Evolutionary conservation across 1,284 basidiomycete species (phyloP), one percentile per base, ranked within the genome.

Genomic region (Ustilago shanxiensis): DNA sequence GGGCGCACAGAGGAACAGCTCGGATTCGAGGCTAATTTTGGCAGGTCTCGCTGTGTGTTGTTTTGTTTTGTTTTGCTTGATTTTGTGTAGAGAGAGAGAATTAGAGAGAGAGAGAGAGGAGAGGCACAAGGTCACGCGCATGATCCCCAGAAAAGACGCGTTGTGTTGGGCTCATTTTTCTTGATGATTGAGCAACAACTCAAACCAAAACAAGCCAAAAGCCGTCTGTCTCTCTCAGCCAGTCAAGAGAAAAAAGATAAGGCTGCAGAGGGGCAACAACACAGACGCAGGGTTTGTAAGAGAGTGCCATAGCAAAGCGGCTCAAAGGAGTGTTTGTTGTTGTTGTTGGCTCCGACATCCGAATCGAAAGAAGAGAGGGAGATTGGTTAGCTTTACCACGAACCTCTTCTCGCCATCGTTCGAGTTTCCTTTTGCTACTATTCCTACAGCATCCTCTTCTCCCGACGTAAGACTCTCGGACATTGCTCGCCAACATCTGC

Each of bases 41-140:
- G 13, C 29, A 20, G 33, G 50, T 51, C 37, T 39, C 37, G 37
- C 37, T 39, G 37, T 54, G 28, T n/a, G 57, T 20, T 52, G 44
- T 31, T 55, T 44, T 33, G n/a, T 55, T 45, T 50, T 68, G 57
- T 66, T n/a, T n/a, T n/a, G n/a, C n/a, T n/a, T n/a, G n/a, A n/a
- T n/a, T n/a, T n/a, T n/a, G n/a, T n/a, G n/a, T n/a, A n/a, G n/a
- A n/a, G n/a, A n/a, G n/a, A n/a, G n/a, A n/a, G n/a, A n/a, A 11
- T 33, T 33, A 33, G 31, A 11, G 31, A 5, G 31, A 33, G 31
- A 5, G 31, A 33, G 11, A 33, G 31, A 33, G 58, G 44, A 64
- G 39, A 31, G 37, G 14, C 35, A 37, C 28, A 9, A 58, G 47
- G 58, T 60, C 58, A 60, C 58, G 58, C 47, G 58, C 31, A 29